Evolutionary conservation across 257 asterid genomes (phyloP), one percentile per base, ranked within the genome.

Genomic region (Petunia secreta): DNA sequence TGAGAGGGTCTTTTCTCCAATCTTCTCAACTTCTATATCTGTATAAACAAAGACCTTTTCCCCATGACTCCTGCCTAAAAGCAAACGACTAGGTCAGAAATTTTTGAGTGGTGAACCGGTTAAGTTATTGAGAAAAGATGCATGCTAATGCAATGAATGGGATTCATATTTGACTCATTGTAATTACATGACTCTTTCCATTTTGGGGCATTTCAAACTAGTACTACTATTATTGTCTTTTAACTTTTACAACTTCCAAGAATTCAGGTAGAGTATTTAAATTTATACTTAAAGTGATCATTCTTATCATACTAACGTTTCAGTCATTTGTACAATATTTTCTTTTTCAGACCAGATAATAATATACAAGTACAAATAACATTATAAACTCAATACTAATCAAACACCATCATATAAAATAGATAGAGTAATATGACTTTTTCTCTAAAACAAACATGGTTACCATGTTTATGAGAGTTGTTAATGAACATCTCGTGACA

Each of bases 41-140:
- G 15, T n/a, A 8, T 66, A 14, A 65, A 0, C 3, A 0, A 69
- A 16, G 8, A 69, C n/a, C 52, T 2, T 39, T 15, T 9, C 11
- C 25, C 59, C 34, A 11, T 82, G 57, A 75, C 38, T 62, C 66
- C 77, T 62, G 64, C 80, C 41, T 63, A 48, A 4, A 10, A 67
- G n/a, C 34, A 79, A 64, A 25, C 5, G 37, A n/a, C 39, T 41
- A 1, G 37, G 25, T 54, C 34, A 39, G 10, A 25, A 13, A 13
- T 41, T 62, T 15, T 77, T 67, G 10, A 78, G 69, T 25, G 43
- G 25, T 63, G 50, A 63, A 15, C 15, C 13, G 60, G 69, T 73
- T 7, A 68, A 80, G 69, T 8, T 34, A 38, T 5, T n/a, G 13
- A 57, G 16, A 44, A 50, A 50, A 3, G 3, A 13, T 2, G 48